phyloP scores from a whole-genome alignment of 441 rosid genomes.

The Bruguiera hainesii region DNA sequence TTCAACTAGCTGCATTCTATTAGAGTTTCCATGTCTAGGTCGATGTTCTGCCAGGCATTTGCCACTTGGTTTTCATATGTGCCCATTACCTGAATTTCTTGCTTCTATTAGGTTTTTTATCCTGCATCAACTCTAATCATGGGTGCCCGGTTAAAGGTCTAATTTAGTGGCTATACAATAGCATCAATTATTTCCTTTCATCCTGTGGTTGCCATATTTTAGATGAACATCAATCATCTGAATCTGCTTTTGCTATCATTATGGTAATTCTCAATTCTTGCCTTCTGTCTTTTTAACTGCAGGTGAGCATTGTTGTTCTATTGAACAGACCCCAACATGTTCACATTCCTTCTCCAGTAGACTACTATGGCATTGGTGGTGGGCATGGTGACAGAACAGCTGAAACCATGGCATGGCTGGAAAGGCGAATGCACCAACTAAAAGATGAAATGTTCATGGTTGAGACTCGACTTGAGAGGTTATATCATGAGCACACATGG shows the following conservation, averaged over 20 bases:
- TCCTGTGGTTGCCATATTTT: background rate
- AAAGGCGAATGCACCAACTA: slow-evolving; percentile 70
- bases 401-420: slow-evolving; percentile 64
- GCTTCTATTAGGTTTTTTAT: too few relatives aligned
- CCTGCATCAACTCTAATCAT: too few relatives aligned
- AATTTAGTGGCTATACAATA: too few relatives aligned
- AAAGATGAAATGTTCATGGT: slow-evolving; percentile 78
- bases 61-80: background rate
- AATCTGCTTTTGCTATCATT: background rate
- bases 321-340: slow-evolving; percentile 59
- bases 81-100: background rate
- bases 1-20: background rate
- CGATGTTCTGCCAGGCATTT: background rate
- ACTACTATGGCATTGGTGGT: slow-evolving; percentile 30
- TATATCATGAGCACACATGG: slow-evolving; percentile 58
- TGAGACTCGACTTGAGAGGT: slow-evolving; percentile 73
- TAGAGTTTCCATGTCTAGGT: background rate
- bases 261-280: too few relatives aligned
- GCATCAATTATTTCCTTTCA: background rate
- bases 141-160: too few relatives aligned
- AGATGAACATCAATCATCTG: background rate
- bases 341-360: slow-evolving; percentile 39
- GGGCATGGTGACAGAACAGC: slow-evolving; percentile 30
- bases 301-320: slow-evolving; percentile 78
- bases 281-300: slow-evolving; percentile 13